phyloP scores from a whole-genome alignment of 2,329 filamentous ascomycete species.

The Trichophaea hybrida region DNA sequence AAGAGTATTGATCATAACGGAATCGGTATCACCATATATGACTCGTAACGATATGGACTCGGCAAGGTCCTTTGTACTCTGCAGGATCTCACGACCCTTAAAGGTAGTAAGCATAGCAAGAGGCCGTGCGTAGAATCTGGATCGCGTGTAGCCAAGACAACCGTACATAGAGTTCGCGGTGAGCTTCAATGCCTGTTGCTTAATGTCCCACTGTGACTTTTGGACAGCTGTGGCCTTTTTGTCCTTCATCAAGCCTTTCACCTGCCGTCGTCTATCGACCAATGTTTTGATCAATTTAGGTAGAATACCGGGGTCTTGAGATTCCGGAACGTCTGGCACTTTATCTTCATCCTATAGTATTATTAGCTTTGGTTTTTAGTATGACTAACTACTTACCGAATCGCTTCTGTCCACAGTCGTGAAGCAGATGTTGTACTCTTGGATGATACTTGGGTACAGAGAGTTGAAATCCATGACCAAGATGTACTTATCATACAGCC shows the following conservation, averaged over 20 bases:
- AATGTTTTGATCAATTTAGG: conserved; percentile 84
- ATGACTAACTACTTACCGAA: conserved; percentile 36
- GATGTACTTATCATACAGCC: conserved; percentile 94
- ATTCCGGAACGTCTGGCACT: conserved; percentile 68
- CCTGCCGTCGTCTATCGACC: conserved; percentile 73
- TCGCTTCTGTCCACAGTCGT: conserved; percentile 76
- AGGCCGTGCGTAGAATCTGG: conserved; percentile 90
- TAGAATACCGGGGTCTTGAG: conserved; percentile 66
- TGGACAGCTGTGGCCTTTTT: conserved; percentile 74
- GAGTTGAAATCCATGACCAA: conserved; percentile 99
- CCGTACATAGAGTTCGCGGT: conserved; percentile 99
- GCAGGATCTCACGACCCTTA: conserved; percentile 93
- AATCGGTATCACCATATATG: conserved; percentile 98
- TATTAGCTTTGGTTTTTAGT: conserved; percentile 7
- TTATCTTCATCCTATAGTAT: conserved; percentile 56
- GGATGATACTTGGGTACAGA: conserved; percentile 94
- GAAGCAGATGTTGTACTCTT: conserved; percentile 99
- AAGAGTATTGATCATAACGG: conserved; percentile 99
- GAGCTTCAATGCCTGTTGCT: conserved; percentile 88
- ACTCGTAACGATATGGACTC: conserved; percentile 84
- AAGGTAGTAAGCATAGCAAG: conserved; percentile 90
- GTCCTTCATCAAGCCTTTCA: conserved; percentile 95
- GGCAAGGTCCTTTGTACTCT: conserved; percentile 88
- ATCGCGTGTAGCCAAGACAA: conserved; percentile 91
- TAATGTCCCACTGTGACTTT: conserved; percentile 92